Percentiles rank a stretch among this genome's conserved stretches.
phyloP scores from a whole-genome alignment of 176 grass and related monocot genomes.

The Stipa capillata region DNA sequence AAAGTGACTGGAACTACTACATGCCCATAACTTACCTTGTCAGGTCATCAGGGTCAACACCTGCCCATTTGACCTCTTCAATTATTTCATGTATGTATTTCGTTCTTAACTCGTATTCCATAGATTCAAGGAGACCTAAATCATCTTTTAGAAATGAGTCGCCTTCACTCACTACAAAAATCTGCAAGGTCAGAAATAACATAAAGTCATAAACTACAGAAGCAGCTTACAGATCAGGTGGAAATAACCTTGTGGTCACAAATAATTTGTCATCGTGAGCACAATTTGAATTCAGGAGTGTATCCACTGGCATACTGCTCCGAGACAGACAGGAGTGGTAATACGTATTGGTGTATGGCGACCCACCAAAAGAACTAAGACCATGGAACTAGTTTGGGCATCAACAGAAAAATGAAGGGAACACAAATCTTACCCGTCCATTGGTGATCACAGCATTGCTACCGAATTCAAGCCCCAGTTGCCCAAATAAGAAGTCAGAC shows the following conservation, averaged over 20 bases:
- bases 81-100: slow-evolving; percentile 91
- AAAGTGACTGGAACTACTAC: not conserved
- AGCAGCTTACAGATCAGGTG: slow-evolving; percentile 18
- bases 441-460: slow-evolving; percentile 95
- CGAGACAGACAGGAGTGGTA: no score
- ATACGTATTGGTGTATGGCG: no score
- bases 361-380: not conserved
- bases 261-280: slow-evolving; percentile 3
- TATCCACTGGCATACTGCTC: no score
- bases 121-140: slow-evolving; percentile 76
- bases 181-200: slow-evolving; percentile 42
- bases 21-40: slow-evolving; percentile 58
- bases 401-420: not conserved
- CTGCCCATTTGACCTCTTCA: slow-evolving; percentile 61
- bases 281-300: not conserved
- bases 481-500: slow-evolving; percentile 54
- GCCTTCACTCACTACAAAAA: slow-evolving; percentile 67
- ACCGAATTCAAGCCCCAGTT: slow-evolving; percentile 71
- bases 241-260: not conserved
- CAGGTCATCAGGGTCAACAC: slow-evolving; percentile 80
- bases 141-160: slow-evolving; percentile 75
- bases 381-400: not conserved
- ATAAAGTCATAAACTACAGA: slow-evolving; percentile 9
- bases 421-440: slow-evolving; percentile 70
- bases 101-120: slow-evolving; percentile 75